Base-by-base conservation (phyloP, 495 filamentous ascomycete genomes). In the Pyronema omphalodes region DNA sequence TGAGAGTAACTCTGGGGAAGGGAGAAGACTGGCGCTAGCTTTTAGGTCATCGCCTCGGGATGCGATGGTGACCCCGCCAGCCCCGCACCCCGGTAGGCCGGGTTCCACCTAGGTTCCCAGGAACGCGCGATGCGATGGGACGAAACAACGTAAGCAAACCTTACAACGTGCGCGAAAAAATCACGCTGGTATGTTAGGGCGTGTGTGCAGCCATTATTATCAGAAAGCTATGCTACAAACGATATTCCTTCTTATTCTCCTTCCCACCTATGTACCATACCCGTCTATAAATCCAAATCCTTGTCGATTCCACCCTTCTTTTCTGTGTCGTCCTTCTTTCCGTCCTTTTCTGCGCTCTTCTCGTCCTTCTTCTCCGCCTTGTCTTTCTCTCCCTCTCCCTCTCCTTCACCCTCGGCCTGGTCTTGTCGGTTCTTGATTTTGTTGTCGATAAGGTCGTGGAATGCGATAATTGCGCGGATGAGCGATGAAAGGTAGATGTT, bases 391-490 rank as follows among this genome's bases (percentile, higher is more conserved):
- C 83, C 80, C 68, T 83, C 81, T 75, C 82, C 83, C 52, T 76
- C 77, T 59, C 95, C 87, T 69, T 84, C 87, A 5, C 23, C 23
- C 67, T 98, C 91, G 65, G 94, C 91, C 69, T 93, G 86, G 66
- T 89, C 85, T 71, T 94, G 89, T 61, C 88, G 73, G 71, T 98
- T 98, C 73, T 96, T 91, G 57, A 96, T 94, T 81, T 98, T 98
- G 71, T 98, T 98, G 74, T 98, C 91, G 62, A 98, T 98, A 58
- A 98, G 71, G 69, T 98, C 91, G 67, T 98, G 91, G 80, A 96
- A 98, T 11, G 91, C 93, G 7, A 91, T 96, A 63, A 98, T 96
- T 34, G 93, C 93, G 40, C 91, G 79, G 70, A 98, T 95, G 71
- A 98, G 71, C 69, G 84, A 91, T 69, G 84, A 89, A 54, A 98